Conservation (phyloP, 805 yeast species). For the Candida alai region DNA sequence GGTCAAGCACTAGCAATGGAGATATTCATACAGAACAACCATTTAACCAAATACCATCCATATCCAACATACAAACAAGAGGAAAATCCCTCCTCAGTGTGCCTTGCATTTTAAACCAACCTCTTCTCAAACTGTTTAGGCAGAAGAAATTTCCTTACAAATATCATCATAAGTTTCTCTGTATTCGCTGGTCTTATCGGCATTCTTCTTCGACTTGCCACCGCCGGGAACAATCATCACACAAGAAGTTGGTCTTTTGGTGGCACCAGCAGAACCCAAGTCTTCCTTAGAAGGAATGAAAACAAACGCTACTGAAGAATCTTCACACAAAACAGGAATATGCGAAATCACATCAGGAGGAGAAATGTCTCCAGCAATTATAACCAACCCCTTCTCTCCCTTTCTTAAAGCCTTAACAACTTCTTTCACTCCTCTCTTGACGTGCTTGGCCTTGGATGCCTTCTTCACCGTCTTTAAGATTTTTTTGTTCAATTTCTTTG, state of each 20-base stretch:
- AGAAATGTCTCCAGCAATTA: slow-evolving; percentile 96
- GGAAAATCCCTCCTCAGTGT: too few relatives aligned
- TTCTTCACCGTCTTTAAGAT: slow-evolving; percentile 93
- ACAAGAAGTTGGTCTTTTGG: slow-evolving; percentile 98
- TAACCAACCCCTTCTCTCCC: slow-evolving; percentile 95
- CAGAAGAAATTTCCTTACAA: slow-evolving; percentile 71
- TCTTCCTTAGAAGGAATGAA: slow-evolving; percentile 98
- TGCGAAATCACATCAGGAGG: slow-evolving; percentile 97
- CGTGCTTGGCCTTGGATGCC: slow-evolving; percentile 97
- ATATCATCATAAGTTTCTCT: slow-evolving; percentile 90
- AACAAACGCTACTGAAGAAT: slow-evolving; percentile 81
- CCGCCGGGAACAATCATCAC: slow-evolving; percentile 98
- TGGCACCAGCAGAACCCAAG: slow-evolving; percentile 97
- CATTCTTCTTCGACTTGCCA: slow-evolving; percentile 73
- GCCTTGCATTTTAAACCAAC: too few relatives aligned
- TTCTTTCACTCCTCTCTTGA: slow-evolving; percentile 97
- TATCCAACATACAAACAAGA: too few relatives aligned
- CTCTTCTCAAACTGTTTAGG: too few relatives aligned
- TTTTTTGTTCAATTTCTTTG: slow-evolving; percentile 93
- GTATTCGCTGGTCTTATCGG: slow-evolving; percentile 73
- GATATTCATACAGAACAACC: too few relatives aligned
- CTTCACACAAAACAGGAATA: slow-evolving; percentile 96
- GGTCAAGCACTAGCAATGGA: too few relatives aligned
- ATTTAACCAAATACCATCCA: too few relatives aligned
- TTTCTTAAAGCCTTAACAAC: slow-evolving; percentile 96